Conservation (phyloP, 2,329 filamentous ascomycete species). For the Claviceps cyperi region DNA sequence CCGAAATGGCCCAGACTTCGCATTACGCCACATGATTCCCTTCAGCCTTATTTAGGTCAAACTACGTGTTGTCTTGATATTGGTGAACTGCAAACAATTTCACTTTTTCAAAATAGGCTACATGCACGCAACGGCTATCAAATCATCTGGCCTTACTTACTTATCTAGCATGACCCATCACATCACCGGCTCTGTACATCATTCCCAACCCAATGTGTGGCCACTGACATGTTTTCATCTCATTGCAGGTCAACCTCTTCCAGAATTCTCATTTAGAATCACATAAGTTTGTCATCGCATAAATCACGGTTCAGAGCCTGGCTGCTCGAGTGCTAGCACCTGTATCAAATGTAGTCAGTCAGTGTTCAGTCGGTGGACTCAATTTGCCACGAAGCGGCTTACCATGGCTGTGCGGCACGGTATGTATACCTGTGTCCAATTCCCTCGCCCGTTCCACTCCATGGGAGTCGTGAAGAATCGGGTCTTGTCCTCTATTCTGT, state of each 20-base stretch:
- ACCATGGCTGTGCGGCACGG: slow-evolving; percentile 75
- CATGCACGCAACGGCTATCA: background rate
- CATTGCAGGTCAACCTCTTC: background rate
- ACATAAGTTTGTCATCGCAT: slow-evolving; percentile 1
- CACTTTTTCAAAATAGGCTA: too few relatives aligned
- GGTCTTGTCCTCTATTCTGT: slow-evolving; percentile 62
- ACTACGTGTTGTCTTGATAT: too few relatives aligned
- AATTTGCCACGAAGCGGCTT: slow-evolving; percentile 18
- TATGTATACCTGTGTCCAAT: slow-evolving; percentile 86
- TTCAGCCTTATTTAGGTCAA: too few relatives aligned
- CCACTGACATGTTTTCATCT: background rate
- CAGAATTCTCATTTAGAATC: too few relatives aligned
- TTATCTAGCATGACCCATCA: background rate
- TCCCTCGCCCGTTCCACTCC: slow-evolving; percentile 77
- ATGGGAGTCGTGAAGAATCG: slow-evolving; percentile 86
- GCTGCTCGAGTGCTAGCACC: slow-evolving; percentile 36
- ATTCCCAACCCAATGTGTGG: background rate
- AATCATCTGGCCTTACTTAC: background rate
- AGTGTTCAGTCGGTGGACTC: background rate
- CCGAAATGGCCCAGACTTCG: background rate
- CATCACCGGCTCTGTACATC: background rate
- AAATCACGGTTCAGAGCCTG: background rate
- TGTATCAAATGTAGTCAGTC: slow-evolving; percentile 13
- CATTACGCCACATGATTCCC: background rate
- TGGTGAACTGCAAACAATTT: too few relatives aligned